Percentiles rank a stretch among this genome's conserved stretches.
Evolutionary conservation across 352 stramenopile species (phyloP).

Genomic region (Phytophthora constricta): DNA sequence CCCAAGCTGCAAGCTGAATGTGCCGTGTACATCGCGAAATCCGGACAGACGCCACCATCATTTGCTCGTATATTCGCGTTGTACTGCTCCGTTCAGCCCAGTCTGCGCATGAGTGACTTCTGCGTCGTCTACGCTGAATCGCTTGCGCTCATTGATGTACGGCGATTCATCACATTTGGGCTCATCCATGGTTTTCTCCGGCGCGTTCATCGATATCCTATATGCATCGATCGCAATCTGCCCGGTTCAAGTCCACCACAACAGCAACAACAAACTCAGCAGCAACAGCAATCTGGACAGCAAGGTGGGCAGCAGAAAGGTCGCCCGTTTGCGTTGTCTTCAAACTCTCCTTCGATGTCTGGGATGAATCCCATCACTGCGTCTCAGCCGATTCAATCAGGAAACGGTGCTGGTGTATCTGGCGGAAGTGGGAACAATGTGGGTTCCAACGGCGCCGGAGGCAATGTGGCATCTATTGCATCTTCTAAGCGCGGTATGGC

Average conservation of each 20-base stretch:
- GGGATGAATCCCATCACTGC: conserved; percentile 40
- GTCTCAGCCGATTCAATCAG: conserved; percentile 28
- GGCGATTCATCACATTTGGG: conserved; percentile 88
- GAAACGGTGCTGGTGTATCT: conserved; percentile 10
- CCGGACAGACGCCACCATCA: conserved; percentile 54
- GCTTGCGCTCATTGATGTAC: conserved; percentile 75
- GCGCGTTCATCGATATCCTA: conserved; percentile 86
- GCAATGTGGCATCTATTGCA: conserved; percentile 26
- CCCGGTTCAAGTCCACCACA: conserved; percentile 30
- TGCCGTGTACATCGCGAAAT: conserved; percentile 82
- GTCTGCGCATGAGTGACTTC: conserved; percentile 83
- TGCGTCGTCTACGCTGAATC: conserved; percentile 80
- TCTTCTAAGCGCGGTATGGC: conserved; percentile 47
- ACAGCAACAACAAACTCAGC: conserved; percentile 40
- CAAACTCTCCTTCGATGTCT: conserved; percentile 47
- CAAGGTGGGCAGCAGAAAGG: conserved; percentile 38
- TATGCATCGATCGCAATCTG: conserved; percentile 60
- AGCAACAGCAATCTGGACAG: conserved; percentile 20
- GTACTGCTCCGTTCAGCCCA: conserved; percentile 88
- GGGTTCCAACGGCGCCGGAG: conserved; percentile 33
- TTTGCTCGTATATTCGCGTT: conserved; percentile 87
- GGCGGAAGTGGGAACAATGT: conserved; percentile 21
- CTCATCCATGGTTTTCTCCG: conserved; percentile 87
- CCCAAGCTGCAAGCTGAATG: conserved; percentile 76
- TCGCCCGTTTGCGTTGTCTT: conserved; percentile 28